A percentile compares a stretch with the other conserved stretches of the same genome.
phyloP scores from a whole-genome alignment of 306 rosid species.

The Begonia peltatifolia region DNA sequence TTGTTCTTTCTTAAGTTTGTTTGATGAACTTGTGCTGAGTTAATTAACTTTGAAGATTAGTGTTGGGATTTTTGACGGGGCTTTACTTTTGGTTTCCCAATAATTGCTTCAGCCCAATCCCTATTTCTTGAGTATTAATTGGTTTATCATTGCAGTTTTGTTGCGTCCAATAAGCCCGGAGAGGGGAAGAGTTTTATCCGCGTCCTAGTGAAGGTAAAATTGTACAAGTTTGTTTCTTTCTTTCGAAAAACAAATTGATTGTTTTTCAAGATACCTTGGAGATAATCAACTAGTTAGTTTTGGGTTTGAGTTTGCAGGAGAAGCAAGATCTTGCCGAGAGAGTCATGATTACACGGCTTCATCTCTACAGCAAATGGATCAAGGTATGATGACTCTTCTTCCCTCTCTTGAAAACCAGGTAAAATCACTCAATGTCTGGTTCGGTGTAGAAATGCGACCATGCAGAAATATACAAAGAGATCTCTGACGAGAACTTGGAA shows the following conservation, averaged over 20 bases:
- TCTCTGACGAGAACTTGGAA: constrained; percentile 74
- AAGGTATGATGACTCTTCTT: constrained; percentile 41
- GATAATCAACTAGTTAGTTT: not conserved
- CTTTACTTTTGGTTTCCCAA: too few relatives aligned
- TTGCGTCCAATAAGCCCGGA: constrained; percentile 56
- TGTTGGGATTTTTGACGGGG: too few relatives aligned
- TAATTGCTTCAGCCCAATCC: too few relatives aligned
- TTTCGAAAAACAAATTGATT: too few relatives aligned
- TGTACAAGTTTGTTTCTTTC: too few relatives aligned
- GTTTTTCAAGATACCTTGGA: not conserved
- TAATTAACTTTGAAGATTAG: not conserved
- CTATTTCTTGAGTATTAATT: too few relatives aligned
- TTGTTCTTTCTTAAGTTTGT: too few relatives aligned
- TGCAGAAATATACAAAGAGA: constrained; percentile 76
- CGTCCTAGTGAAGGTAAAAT: constrained; percentile 59
- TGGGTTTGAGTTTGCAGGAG: constrained; percentile 37
- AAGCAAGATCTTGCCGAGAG: constrained; percentile 86
- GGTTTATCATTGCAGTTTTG: constrained; percentile 29
- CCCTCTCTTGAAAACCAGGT: not conserved
- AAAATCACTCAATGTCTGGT: not conserved
- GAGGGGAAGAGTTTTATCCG: constrained; percentile 75
- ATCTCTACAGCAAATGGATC: constrained; percentile 84
- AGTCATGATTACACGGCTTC: constrained; percentile 92
- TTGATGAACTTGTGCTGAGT: too few relatives aligned
- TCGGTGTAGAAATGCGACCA: constrained; percentile 76